Percentiles rank a stretch among this genome's conserved stretches.
These are phyloP conservation scores for Calamus simplicifolius DNA, from an alignment of 176 grass and related monocot species.

Conservation along the genomic window DNA sequence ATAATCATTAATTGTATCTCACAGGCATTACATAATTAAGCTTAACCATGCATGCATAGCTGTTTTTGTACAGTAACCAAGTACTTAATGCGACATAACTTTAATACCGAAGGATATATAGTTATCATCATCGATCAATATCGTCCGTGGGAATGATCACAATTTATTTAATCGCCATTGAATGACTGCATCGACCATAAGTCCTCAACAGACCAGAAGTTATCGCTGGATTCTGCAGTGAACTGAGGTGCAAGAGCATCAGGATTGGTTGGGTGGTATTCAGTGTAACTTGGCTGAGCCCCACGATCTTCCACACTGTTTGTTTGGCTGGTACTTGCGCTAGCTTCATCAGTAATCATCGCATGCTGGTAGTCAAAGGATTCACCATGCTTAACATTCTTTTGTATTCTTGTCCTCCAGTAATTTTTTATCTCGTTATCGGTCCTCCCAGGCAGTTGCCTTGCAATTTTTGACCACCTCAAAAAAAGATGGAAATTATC, in stretches of 20 bases:
- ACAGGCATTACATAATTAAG: too few relatives aligned
- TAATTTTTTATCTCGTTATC: constrained; percentile 72
- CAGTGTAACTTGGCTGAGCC: neutral
- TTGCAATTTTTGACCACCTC: constrained; percentile 65
- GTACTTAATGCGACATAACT: too few relatives aligned
- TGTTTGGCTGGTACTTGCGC: constrained; percentile 18
- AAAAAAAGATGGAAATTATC: neutral
- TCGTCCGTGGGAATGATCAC: too few relatives aligned
- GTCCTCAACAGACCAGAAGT: constrained; percentile 9
- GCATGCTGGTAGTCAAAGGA: neutral
- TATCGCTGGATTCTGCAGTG: neutral
- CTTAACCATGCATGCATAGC: too few relatives aligned
- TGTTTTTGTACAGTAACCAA: too few relatives aligned
- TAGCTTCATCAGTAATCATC: constrained; percentile 7
- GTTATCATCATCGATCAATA: too few relatives aligned
- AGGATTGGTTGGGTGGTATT: neutral
- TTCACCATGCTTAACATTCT: constrained; percentile 23
- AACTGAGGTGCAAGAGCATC: neutral
- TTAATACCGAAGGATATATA: too few relatives aligned
- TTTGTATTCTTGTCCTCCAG: constrained; percentile 53
- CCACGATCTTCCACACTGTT: neutral
- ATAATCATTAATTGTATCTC: too few relatives aligned
- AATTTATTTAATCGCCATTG: neutral
- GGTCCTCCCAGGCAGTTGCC: constrained; percentile 43
- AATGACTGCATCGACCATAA: constrained; percentile 11